Evolutionary conservation across 495 filamentous ascomycete genomes (phyloP).

Genomic region (Tuber indicum): DNA sequence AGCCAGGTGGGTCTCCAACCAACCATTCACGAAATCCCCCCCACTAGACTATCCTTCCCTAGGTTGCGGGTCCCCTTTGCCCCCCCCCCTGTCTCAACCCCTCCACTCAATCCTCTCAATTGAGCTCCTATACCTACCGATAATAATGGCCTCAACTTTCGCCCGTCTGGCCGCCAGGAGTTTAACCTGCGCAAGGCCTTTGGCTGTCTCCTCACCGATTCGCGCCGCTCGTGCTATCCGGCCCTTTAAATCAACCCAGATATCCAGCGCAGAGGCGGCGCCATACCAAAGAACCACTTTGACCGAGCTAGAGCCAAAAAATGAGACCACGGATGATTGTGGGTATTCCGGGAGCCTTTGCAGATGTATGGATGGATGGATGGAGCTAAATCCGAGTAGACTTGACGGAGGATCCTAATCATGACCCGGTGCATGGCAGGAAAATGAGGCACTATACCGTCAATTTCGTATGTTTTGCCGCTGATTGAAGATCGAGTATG

Average conservation of each 20-base stretch:
- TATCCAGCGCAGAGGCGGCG: conserved; percentile 17
- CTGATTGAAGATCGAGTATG: background rate
- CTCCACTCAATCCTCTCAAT: conserved; percentile 32
- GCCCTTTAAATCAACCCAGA: conserved; percentile 23
- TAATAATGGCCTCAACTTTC: conserved; percentile 61
- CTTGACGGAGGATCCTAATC: conserved; percentile 15
- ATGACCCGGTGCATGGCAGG: conserved; percentile 53
- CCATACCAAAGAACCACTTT: conserved; percentile 32
- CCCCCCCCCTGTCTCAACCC: conserved; percentile 6
- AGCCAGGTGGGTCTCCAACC: conserved; percentile 23
- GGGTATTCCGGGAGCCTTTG: background rate
- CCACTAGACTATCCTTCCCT: conserved; percentile 11
- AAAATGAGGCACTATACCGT: conserved; percentile 99
- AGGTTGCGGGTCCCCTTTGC: conserved; percentile 10
- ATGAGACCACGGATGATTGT: conserved; percentile 11
- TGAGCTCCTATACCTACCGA: conserved; percentile 12
- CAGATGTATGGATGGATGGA: background rate
- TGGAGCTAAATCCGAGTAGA: conserved; percentile 13
- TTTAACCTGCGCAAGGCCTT: conserved; percentile 48
- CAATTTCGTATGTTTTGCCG: conserved; percentile 60
- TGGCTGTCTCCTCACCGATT: conserved; percentile 30
- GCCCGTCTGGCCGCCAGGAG: conserved; percentile 61
- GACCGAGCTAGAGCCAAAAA: conserved; percentile 15
- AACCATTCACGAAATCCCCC: conserved; percentile 12
- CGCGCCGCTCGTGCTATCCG: conserved; percentile 18